A percentile compares a stretch with the other conserved stretches of the same genome.
These are phyloP conservation scores for Eucalyptus curtisii DNA, from an alignment of 345 rosid genomes.

Conservation along the genomic window DNA sequence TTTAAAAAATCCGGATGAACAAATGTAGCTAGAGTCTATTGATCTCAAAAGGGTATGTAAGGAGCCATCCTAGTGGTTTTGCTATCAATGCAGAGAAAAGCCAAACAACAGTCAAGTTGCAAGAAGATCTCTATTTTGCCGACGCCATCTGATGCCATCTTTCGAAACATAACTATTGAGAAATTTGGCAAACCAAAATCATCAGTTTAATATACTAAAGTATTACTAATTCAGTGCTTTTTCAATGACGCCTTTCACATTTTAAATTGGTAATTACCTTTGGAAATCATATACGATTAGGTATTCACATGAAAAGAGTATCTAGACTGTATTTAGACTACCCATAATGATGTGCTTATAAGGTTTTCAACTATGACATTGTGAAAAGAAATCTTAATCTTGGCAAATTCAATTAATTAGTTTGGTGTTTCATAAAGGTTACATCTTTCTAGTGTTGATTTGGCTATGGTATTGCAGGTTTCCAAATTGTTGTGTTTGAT, in stretches of 20 bases:
- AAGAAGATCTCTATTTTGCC: background rate
- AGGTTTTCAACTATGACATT: background rate
- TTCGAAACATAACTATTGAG: background rate
- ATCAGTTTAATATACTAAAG: background rate
- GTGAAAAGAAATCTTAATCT: background rate
- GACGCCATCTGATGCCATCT: rapidly evolving
- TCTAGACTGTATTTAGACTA: too few species aligned
- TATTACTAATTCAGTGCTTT: background rate
- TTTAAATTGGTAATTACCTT: background rate
- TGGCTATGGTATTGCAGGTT: background rate
- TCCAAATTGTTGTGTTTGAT: background rate
- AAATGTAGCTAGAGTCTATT: too few species aligned
- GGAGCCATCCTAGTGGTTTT: background rate
- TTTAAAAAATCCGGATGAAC: rapidly evolving
- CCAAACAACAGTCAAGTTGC: background rate
- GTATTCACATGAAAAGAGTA: too few species aligned
- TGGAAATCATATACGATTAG: background rate
- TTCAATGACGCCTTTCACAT: background rate
- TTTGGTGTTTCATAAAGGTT: background rate
- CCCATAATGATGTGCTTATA: background rate
- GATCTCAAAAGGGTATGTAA: background rate
- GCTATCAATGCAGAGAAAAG: background rate
- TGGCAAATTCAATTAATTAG: background rate
- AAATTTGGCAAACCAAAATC: background rate
- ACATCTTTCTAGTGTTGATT: background rate